Evolutionary conservation across 2,329 filamentous ascomycete species (phyloP).

Genomic region (Pseudopithomyces maydicus): DNA sequence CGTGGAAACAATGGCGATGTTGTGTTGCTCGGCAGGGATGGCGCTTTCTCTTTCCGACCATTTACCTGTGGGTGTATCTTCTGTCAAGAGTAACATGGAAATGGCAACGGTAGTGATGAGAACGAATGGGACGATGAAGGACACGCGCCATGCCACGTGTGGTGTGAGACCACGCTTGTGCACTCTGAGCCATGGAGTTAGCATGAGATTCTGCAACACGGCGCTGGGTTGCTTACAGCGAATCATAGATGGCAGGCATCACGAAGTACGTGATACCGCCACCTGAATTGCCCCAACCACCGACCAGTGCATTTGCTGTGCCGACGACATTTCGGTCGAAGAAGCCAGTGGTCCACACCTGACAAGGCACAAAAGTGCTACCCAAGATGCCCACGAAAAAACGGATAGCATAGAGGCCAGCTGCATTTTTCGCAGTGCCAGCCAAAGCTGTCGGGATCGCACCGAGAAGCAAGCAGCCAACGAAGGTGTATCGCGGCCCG

Average conservation of each 20-base stretch:
- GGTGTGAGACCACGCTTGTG: conserved; percentile 61
- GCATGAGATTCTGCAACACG: background rate
- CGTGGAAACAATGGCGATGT: conserved; percentile 55
- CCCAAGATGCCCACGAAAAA: conserved; percentile 85
- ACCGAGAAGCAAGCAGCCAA: conserved; percentile 75
- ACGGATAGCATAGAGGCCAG: conserved; percentile 71
- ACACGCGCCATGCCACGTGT: conserved; percentile 79
- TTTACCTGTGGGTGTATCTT: conserved; percentile 80
- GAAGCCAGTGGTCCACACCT: conserved; percentile 92
- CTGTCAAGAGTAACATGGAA: conserved; percentile 73
- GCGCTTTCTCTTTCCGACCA: conserved; percentile 75
- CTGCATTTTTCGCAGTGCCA: conserved; percentile 71
- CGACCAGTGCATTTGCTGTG: conserved; percentile 83
- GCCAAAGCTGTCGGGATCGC: conserved; percentile 82
- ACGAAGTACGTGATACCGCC: conserved; percentile 92
- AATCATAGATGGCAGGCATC: conserved; percentile 89
- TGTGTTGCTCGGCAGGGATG: conserved; percentile 58
- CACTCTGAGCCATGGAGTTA: conserved; percentile 42
- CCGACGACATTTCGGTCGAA: conserved; percentile 93
- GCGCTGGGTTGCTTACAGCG: conserved; percentile 51
- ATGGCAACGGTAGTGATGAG: conserved; percentile 70
- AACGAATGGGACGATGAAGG: conserved; percentile 83
- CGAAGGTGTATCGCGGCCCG: conserved; percentile 81
- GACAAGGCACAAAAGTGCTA: conserved; percentile 80
- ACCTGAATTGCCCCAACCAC: conserved; percentile 84